phyloP scores from a whole-genome alignment of 2,329 filamentous ascomycete species.

The Colletotrichum shisoi region DNA sequence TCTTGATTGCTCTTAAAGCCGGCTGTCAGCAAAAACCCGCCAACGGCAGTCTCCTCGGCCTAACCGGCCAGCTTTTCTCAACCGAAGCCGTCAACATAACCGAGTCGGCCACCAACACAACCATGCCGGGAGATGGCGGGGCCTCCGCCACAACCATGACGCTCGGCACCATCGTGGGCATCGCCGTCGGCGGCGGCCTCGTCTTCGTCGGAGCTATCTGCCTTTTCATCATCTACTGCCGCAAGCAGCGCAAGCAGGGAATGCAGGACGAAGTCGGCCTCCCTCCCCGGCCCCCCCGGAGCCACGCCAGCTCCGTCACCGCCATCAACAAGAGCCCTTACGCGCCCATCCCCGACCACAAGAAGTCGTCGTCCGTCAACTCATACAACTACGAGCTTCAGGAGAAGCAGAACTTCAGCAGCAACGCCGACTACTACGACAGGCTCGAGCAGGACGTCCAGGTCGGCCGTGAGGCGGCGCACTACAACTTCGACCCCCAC shows the following conservation, averaged over 20 bases:
- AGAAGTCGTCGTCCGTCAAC: slow-evolving; percentile 42
- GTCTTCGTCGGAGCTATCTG: slow-evolving; percentile 53
- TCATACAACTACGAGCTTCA: slow-evolving; percentile 41
- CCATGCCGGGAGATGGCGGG: slow-evolving; percentile 43
- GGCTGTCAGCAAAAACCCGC: slow-evolving; percentile 58
- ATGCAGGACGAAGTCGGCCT: slow-evolving; percentile 43
- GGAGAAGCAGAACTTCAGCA: slow-evolving; percentile 43
- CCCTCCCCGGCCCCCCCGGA: slow-evolving; percentile 36
- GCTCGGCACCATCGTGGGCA: slow-evolving; percentile 62
- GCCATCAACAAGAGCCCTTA: slow-evolving; percentile 40
- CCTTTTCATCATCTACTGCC: slow-evolving; percentile 60
- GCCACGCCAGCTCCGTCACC: slow-evolving; percentile 36
- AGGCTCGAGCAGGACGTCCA: slow-evolving; percentile 47
- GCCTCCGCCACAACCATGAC: slow-evolving; percentile 50
- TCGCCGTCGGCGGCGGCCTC: slow-evolving; percentile 57
- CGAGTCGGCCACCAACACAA: slow-evolving; percentile 42
- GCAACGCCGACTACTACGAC: slow-evolving; percentile 54
- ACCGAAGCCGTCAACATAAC: slow-evolving; percentile 52
- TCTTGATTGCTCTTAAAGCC: slow-evolving; percentile 57
- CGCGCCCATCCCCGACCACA: slow-evolving; percentile 42
- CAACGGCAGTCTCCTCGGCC: slow-evolving; percentile 49
- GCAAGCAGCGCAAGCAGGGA: slow-evolving; percentile 50
- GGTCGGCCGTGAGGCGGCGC: slow-evolving; percentile 24
- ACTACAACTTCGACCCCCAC: slow-evolving; percentile 46
- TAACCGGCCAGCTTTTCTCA: slow-evolving; percentile 56